Percentiles rank a stretch among this genome's conserved stretches.
Evolutionary conservation across 139 green algal genomes (phyloP).

Genomic region (Pseudopediastrum boryanum): DNA sequence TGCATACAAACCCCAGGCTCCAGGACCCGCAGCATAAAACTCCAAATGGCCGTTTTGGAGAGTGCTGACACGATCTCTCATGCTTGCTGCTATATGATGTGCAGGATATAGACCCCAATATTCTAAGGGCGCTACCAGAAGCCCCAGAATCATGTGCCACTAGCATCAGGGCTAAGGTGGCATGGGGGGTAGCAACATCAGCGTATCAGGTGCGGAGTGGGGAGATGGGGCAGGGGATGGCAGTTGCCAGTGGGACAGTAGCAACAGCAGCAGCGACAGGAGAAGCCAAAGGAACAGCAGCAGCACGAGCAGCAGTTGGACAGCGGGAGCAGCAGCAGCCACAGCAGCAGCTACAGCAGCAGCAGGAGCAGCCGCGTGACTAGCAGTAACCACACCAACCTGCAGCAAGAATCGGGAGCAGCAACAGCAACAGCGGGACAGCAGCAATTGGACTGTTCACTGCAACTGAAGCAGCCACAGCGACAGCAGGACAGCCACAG

Average conservation of each 20-base stretch:
- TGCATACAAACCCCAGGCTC: no score
- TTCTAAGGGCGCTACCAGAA: slow-evolving; percentile 29
- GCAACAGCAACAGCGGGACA: background rate
- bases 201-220: slow-evolving; percentile 34
- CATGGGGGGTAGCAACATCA: slow-evolving; percentile 38
- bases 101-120: no score
- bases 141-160: slow-evolving; percentile 16
- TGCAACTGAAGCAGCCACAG: background rate
- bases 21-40: no score
- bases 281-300: slow-evolving; percentile 7
- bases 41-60: no score
- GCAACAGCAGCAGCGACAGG: slow-evolving; percentile 6
- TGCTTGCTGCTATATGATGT: no score
- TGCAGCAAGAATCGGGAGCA: no score
- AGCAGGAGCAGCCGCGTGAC: background rate
- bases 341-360: background rate
- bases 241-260: background rate
- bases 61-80: no score
- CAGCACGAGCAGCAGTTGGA: background rate
- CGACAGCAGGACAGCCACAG: no score
- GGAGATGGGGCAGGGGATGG: background rate
- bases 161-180: slow-evolving; percentile 24
- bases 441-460: background rate
- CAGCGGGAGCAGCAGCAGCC: background rate
- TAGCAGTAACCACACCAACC: no score